Base-by-base conservation (phyloP, 768 basidiomycete species). In the Suillus hirtellus region DNA sequence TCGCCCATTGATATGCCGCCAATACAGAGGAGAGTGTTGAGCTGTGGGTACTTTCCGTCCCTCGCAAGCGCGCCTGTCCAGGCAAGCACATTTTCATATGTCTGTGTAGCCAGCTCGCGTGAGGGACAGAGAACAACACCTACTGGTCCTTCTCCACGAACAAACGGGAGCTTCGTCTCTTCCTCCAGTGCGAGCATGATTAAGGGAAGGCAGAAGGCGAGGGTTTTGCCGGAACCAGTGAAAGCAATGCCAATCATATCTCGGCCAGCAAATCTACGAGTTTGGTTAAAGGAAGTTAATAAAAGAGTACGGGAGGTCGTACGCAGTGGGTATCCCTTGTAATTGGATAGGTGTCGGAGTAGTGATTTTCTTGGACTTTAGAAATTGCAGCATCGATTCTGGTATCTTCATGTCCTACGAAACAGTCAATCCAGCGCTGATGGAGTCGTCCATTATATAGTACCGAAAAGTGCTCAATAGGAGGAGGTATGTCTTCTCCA, bases 181-280 rank as follows among this genome's bases (percentile, higher is more conserved):
- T 96, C 95, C 79, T 99, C 96, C 17, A 96, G 82, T 1, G 95
- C 91, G 68, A 92, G 81, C 97, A 99, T 99, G 68, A 99, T 95
- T 31, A 98, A 81, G 2, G 97, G 97, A n/a, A 99, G 80, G 67
- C 95, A 96, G 78, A 99, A 99, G 0, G 96, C 90, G n/a, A 99
- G 86, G 0, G 97, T 99, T 78, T 99, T 99, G 17, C 97, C 97
- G 0, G 96, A 99, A 44, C 97, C 97, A 31, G 97, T 99, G 78
- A 99, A 99, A 4, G 97, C 97, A 67, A 99, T 99, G 21, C 97
- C 97, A 66, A 99, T 99, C 79, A 99, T 90, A 74, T 99, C 97
- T 65, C 97, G 87, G 44, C 97, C 97, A 59, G 95, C 80, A 75
- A 99, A 98, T 40, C 95, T 95, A 71, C 35, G 44, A 40, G 64